Conservation (phyloP, 2,329 filamentous ascomycete species). For the Aspergillus novofumigatus region DNA sequence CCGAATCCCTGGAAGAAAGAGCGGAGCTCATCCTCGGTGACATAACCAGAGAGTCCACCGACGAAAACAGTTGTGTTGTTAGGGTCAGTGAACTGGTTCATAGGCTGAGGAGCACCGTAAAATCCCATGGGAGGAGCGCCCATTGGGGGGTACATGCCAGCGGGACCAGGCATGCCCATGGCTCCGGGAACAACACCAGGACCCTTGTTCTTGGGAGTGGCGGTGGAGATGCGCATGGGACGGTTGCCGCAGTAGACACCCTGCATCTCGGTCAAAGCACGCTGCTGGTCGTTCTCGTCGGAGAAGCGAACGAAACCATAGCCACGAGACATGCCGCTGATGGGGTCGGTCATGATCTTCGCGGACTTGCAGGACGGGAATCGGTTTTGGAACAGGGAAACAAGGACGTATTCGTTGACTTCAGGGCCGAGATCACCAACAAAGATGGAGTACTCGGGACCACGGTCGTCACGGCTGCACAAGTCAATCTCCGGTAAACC, state of each 20-base stretch:
- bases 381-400: constrained; percentile 92
- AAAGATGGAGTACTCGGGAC: constrained; percentile 95
- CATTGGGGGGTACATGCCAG: constrained; percentile 65
- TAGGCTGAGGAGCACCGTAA: constrained; percentile 65
- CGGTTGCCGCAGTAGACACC: constrained; percentile 98
- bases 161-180: constrained; percentile 51
- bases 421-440: constrained; percentile 96
- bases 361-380: constrained; percentile 98
- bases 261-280: constrained; percentile 95
- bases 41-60: constrained; percentile 92
- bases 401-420: constrained; percentile 96
- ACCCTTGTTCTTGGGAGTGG: constrained; percentile 86
- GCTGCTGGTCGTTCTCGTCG: constrained; percentile 92
- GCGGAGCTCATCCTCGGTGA: constrained; percentile 98
- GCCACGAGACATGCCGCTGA: constrained; percentile 93
- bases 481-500: constrained; percentile 5
- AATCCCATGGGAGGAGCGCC: constrained; percentile 65
- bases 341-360: constrained; percentile 99
- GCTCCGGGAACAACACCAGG: constrained; percentile 51
- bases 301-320: constrained; percentile 98
- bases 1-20: constrained; percentile 99
- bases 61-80: constrained; percentile 99
- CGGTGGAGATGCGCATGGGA: constrained; percentile 97
- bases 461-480: constrained; percentile 75
- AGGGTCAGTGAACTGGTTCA: constrained; percentile 99